Base-by-base conservation (phyloP, 495 filamentous ascomycete species). In the Hypoxylon fuscum region DNA sequence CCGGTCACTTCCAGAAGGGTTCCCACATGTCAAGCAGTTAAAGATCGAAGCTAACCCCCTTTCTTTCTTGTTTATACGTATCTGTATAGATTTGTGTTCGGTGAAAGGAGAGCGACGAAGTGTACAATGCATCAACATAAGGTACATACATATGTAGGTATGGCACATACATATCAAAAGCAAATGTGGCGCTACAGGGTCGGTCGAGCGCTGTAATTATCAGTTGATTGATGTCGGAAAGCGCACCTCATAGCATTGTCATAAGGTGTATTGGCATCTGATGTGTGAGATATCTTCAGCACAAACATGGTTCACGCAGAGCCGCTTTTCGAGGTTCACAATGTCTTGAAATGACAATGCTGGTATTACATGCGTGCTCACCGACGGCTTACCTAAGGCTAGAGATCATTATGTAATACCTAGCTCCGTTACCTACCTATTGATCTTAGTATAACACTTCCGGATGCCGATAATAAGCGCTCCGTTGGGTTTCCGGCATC, bases 321-420 rank as follows among this genome's bases (percentile, higher is more conserved):
- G 55, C 55, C 55, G 44, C 55, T 49, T 43, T 29, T 47, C 23
- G 35, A 25, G 17, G 21, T 25, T 47, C 29, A 47, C 32, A 7
- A 40, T 18, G 25, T 58, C 35, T 49, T 9, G 17, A 18, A 47
- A 23, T 32, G 11, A 22, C 35, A n/a, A n/a, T n/a, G n/a, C 14
- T 8, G 8, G 8, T 27, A 27, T 27, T 27, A 27, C 8, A 8
- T 27, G 25, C 25, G 3, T 27, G 25, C 4, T n/a, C n/a, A n/a
- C n/a, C n/a, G n/a, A n/a, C n/a, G n/a, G n/a, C n/a, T n/a, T n/a
- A n/a, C n/a, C n/a, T n/a, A n/a, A n/a, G n/a, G n/a, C n/a, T n/a
- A n/a, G n/a, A n/a, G n/a, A n/a, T n/a, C n/a, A n/a, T n/a, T n/a
- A n/a, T n/a, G n/a, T n/a, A n/a, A 37, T 40, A 9, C 15, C 37